phyloP scores from a whole-genome alignment of 345 rosid genomes.

The Carallia pectinifolia region DNA sequence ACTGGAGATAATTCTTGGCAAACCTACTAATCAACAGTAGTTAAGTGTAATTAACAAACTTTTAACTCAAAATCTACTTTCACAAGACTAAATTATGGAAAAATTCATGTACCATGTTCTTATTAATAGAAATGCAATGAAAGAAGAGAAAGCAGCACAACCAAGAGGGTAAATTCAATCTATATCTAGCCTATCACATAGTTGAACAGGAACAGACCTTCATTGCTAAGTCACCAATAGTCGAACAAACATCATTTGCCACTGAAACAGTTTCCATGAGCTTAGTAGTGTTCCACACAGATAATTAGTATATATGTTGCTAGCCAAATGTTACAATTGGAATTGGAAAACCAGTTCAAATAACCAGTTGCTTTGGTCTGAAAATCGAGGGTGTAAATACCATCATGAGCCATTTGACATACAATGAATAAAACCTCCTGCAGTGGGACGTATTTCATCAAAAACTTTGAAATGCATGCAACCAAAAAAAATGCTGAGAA shows the following conservation, averaged over 20 bases:
- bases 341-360: conserved; percentile 26
- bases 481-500: no score
- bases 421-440: no score
- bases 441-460: no score
- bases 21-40: conserved; percentile 43
- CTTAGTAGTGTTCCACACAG: conserved; percentile 56
- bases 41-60: background rate
- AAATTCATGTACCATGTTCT: no score
- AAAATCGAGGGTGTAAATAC: conserved; percentile 57
- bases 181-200: background rate
- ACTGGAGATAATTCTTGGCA: conserved; percentile 82
- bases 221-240: conserved; percentile 92
- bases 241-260: conserved; percentile 98
- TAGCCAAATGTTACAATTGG: conserved; percentile 10
- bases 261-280: conserved; percentile 75
- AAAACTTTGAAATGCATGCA: no score
- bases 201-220: conserved; percentile 45
- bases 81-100: no score
- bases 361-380: conserved; percentile 80
- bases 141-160: no score
- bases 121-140: no score
- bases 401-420: no score
- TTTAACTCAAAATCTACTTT: no score
- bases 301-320: conserved; percentile 5
- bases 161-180: background rate